Evolutionary conservation across 23 red algal species (phyloP).

Genomic region (Chondrus crispus): DNA sequence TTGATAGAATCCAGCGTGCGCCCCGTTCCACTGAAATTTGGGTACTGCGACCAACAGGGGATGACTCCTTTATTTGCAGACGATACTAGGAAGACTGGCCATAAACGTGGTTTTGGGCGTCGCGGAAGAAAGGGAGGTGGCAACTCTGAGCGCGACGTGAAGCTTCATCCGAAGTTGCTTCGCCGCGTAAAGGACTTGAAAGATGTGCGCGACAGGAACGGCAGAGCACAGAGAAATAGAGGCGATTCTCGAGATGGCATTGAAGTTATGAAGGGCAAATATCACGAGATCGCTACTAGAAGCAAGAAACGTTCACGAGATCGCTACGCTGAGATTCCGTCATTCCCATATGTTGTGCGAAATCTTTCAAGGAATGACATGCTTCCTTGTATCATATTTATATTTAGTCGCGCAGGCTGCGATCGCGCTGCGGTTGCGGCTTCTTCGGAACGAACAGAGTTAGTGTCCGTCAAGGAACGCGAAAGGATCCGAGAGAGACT

Average conservation of each 20-base stretch:
- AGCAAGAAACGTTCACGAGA: conserved; percentile 20
- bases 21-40: conserved; percentile 85
- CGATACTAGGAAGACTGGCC: not conserved
- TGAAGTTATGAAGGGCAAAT: not conserved
- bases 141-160: not conserved
- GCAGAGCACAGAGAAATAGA: not conserved
- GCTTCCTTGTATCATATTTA: conserved; percentile 96
- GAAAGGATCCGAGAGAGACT: conserved; percentile 49
- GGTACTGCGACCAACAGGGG: conserved; percentile 62
- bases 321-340: conserved; percentile 55
- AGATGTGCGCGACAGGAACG: not conserved
- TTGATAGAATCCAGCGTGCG: conserved; percentile 53
- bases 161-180: conserved; percentile 60
- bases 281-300: not conserved
- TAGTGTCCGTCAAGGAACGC: conserved; percentile 60
- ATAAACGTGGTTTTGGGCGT: conserved; percentile 25
- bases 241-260: not conserved
- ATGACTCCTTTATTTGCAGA: conserved; percentile 74
- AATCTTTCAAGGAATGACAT: conserved; percentile 49
- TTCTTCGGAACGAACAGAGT: conserved; percentile 3
- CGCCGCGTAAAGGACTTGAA: conserved; percentile 9
- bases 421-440: conserved; percentile 75
- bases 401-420: conserved; percentile 91
- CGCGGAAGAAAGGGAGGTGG: not conserved
- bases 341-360: conserved; percentile 78